Evolutionary conservation across 768 basidiomycete genomes (phyloP).

Genomic region (Collybia mongolica): DNA sequence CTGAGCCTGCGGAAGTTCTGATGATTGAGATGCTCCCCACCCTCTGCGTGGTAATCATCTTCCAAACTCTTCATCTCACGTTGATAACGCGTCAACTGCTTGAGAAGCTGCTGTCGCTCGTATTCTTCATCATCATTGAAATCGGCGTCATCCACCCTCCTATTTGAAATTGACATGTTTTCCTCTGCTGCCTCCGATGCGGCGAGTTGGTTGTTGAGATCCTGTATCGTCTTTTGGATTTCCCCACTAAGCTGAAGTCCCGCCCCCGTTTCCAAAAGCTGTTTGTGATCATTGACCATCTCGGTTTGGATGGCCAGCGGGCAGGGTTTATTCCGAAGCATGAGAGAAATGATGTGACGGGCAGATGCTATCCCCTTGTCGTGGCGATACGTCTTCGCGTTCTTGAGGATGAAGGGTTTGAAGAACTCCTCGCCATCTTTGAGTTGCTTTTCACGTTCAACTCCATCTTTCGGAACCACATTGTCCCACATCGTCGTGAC

Average conservation of each 20-base stretch:
- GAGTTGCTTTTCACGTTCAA: background rate
- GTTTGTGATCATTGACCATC: background rate
- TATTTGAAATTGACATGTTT: too few species aligned
- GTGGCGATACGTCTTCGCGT: background rate
- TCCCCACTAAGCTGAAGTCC: background rate
- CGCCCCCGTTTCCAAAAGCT: background rate
- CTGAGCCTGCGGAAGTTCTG: too few species aligned
- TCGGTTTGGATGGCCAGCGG: background rate
- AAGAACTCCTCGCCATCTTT: background rate
- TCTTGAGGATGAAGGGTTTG: background rate
- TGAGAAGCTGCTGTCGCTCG: too few species aligned
- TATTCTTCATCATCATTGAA: too few species aligned
- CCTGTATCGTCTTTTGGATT: background rate
- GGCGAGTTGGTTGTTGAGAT: background rate
- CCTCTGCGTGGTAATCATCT: too few species aligned
- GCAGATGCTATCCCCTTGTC: background rate
- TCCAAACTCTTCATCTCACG: too few species aligned
- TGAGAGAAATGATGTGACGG: background rate
- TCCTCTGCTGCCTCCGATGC: too few species aligned
- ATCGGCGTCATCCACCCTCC: too few species aligned
- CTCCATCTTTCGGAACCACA: conserved; percentile 13
- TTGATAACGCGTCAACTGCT: too few species aligned
- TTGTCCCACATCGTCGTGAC: conserved; percentile 45
- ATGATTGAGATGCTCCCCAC: too few species aligned
- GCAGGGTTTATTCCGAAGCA: background rate